Conservation (phyloP, 2,329 filamentous ascomycete species). For the Neurospora sp. region DNA sequence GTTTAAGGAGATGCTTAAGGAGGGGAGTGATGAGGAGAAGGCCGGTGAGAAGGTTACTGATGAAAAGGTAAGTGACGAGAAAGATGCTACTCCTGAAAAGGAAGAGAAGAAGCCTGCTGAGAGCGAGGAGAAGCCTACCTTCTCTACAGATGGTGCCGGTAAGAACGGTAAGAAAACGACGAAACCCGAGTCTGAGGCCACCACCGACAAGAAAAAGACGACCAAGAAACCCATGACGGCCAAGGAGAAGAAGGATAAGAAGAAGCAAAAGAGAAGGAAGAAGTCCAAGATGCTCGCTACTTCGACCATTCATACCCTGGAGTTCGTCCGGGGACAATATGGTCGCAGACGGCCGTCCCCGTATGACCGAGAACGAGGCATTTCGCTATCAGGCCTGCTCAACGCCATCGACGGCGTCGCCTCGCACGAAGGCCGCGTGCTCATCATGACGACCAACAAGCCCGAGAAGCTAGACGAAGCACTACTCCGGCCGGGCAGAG, state of each 20-base stretch:
- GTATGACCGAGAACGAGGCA: slow-evolving; percentile 34
- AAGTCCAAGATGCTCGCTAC: slow-evolving; percentile 16
- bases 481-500: slow-evolving; percentile 61
- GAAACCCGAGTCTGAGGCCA: background rate
- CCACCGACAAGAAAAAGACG: background rate
- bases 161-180: background rate
- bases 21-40: background rate
- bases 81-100: background rate
- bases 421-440: slow-evolving; percentile 65
- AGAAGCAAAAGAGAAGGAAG: slow-evolving; percentile 24
- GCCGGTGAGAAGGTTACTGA: background rate
- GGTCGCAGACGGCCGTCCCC: background rate
- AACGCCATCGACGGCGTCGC: slow-evolving; percentile 80
- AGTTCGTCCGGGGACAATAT: background rate
- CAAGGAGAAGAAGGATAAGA: slow-evolving; percentile 13
- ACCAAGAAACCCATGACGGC: slow-evolving; percentile 12
- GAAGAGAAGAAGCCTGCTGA: slow-evolving; percentile 17
- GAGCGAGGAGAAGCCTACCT: slow-evolving; percentile 1
- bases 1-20: background rate
- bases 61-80: background rate
- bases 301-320: background rate
- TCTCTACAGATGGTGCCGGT: background rate
- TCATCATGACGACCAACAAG: slow-evolving; percentile 77
- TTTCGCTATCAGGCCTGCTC: slow-evolving; percentile 67
- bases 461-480: slow-evolving; percentile 64